Conservation (phyloP, 139 green algal species). For the Chlorella sp. region DNA sequence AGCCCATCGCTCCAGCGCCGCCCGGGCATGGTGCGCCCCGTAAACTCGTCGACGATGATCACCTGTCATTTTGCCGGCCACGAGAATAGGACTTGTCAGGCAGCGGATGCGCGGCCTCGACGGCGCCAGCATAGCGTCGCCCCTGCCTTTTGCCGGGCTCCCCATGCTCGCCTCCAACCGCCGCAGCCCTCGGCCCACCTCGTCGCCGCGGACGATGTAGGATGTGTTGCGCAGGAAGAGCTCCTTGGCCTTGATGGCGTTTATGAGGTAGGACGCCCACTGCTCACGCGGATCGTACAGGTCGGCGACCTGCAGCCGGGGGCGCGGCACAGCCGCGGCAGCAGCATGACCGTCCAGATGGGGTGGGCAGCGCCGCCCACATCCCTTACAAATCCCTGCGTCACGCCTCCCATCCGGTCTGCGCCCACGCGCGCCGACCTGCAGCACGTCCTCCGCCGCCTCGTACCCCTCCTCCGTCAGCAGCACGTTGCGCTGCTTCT, state of each 20-base stretch:
- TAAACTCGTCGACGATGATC: constrained; percentile 99
- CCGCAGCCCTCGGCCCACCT: constrained; percentile 37
- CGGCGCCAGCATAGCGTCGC: no score
- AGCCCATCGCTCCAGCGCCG: constrained; percentile 92
- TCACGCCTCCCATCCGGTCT: neutral
- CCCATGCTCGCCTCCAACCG: no score
- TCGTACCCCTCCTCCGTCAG: constrained; percentile 99
- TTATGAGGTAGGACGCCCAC: constrained; percentile 96
- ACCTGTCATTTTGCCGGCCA: no score
- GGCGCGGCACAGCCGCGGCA: no score
- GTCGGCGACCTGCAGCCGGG: constrained; percentile 63
- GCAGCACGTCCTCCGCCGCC: constrained; percentile 93
- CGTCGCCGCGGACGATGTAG: constrained; percentile 93
- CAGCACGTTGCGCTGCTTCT: constrained; percentile 98
- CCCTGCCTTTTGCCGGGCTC: no score
- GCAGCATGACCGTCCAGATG: neutral
- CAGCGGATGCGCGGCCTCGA: no score
- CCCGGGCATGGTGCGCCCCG: constrained; percentile 91
- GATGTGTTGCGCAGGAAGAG: constrained; percentile 88
- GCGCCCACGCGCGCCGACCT: constrained; percentile 39
- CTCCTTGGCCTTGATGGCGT: constrained; percentile 99
- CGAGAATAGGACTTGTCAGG: no score
- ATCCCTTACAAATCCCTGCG: no score
- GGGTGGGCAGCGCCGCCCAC: neutral
- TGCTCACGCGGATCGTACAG: constrained; percentile 96